Evolutionary conservation across 768 basidiomycete species (phyloP), one percentile per base, ranked within the genome.

Genomic region (Hygrocybe punicea): DNA sequence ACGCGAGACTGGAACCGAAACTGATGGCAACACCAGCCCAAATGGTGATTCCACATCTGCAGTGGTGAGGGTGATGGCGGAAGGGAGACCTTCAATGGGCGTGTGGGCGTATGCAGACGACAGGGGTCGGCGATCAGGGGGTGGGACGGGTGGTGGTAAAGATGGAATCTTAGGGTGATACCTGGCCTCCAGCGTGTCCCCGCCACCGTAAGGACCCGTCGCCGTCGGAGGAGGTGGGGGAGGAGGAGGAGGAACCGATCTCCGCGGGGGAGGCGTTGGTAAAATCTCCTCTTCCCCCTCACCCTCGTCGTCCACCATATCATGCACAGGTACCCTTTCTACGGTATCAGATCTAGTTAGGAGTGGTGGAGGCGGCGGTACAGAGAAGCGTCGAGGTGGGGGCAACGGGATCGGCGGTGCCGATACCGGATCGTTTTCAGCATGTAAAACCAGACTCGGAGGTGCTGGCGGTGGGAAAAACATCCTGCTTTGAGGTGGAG

Each of bases 1-100:
- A 17, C 69, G 66, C 16, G 68, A 23, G 16, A 51, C 61, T 7
- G 70, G 61, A 36, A 65, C 61, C 8, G 70, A 62, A 36, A 65
- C 55, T 9, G 68, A 60, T 9, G 68, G 66, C 29, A 29, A 29
- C 29, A 8, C 29, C 19, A 69, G 37, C 33, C 44, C 39, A 16
- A 65, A 57, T 45, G 65, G 56, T n/a, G 68, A 63, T 40, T 19
- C 39, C 39, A 11, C 11, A 19, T 29, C 29, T 29, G 4, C 29
- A 29, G 29, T 8, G 8, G 29, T 29, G 8, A 29, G 29, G 6
- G 46, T 16, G 19, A 49, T 16, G 19, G 47, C 4, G 29, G 29
- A 29, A 4, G 29, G 29, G 4, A 29, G 29, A 29, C 29, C 29
- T 29, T 29, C 29, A 29, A 29, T 29, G 29, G 29, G 29, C 4